Base-by-base conservation (phyloP, 73 alveolate genomes). In the Paramecium tetraurelia region DNA sequence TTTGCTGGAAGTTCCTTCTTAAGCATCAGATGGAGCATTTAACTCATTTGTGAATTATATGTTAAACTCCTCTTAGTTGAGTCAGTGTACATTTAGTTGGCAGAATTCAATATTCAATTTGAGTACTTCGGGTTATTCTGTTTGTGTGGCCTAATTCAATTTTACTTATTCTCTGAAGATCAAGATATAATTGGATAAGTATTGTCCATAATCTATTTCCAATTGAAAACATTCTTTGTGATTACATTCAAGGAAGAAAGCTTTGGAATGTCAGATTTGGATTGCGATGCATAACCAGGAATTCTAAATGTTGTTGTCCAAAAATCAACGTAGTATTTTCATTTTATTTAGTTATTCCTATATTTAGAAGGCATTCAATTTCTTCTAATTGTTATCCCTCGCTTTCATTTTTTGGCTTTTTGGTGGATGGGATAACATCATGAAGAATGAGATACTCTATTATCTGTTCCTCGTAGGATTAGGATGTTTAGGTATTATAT, bases 241-340 rank as follows among this genome's bases (percentile, higher is more conserved):
- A 7, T 80, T 9, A 80, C 8, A n/a, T 80, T 80, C 20, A 80
- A 43, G 14, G 90, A 80, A 46, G 46, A 43, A 5, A 44, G 50
- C 18, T 80, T 80, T 80, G 90, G 90, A 12, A 80, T 41, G 70
- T 16, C 35, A 11, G 90, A 80, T 10, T 44, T 80, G 8, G 90
- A 80, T 44, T 44, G 90, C 43, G 90, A 48, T 41, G 90, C 90
- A n/a, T 41, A 80, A 6, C 90, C 90, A 0, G 53, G 58, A 35
- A 72, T 72, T 16, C 6, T 72, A 8, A 72, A 72, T 72, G 84
- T 63, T 22, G 22, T 63, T 1, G 46, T 27, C 5, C 50, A 63
- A 2, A 63, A 33, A 27, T 63, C 46, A 31, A 33, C 46, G 46
- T 31, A 63, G 4, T 1, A 27, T 63, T 27, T 27, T 7, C 31